phyloP scores from a whole-genome alignment of 768 basidiomycete genomes.

The Terana coerulea region DNA sequence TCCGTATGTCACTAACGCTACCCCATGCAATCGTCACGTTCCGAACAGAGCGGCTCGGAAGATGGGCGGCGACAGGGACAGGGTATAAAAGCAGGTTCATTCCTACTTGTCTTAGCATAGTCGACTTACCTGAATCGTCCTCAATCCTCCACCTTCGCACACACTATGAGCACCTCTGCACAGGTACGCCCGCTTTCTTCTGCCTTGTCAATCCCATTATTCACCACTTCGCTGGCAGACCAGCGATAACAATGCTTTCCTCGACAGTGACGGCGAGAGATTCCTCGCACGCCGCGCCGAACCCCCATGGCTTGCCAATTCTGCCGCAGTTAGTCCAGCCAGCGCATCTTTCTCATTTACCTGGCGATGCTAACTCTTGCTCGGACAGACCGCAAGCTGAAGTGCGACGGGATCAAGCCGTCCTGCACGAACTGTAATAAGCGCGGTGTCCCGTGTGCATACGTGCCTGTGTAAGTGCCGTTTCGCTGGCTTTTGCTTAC shows the following conservation, averaged over 20 bases:
- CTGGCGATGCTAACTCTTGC: no score
- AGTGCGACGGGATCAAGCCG: constrained; percentile 63
- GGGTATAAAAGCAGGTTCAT: no score
- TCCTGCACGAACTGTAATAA: constrained; percentile 63
- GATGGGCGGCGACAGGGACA: no score
- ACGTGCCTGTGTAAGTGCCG: constrained; percentile 59
- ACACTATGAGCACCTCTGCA: no score
- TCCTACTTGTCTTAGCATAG: no score
- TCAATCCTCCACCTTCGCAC: no score
- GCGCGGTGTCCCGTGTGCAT: constrained; percentile 53
- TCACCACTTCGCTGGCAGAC: background rate
- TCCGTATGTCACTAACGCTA: no score
- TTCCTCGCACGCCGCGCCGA: constrained; percentile 34
- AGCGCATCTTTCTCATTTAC: background rate
- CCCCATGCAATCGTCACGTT: no score
- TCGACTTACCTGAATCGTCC: no score
- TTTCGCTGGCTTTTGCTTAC: no score
- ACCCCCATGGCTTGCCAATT: constrained; percentile 73
- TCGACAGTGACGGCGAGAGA: constrained; percentile 21
- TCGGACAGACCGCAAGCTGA: constrained; percentile 57
- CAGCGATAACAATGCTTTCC: constrained; percentile 5
- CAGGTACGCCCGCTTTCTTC: no score
- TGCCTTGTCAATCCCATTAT: background rate
- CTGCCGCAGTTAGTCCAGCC: constrained; percentile 57
- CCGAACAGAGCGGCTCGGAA: no score